Evolutionary conservation across 2,329 filamentous ascomycete species (phyloP).

Genomic region (Balansia obtecta): DNA sequence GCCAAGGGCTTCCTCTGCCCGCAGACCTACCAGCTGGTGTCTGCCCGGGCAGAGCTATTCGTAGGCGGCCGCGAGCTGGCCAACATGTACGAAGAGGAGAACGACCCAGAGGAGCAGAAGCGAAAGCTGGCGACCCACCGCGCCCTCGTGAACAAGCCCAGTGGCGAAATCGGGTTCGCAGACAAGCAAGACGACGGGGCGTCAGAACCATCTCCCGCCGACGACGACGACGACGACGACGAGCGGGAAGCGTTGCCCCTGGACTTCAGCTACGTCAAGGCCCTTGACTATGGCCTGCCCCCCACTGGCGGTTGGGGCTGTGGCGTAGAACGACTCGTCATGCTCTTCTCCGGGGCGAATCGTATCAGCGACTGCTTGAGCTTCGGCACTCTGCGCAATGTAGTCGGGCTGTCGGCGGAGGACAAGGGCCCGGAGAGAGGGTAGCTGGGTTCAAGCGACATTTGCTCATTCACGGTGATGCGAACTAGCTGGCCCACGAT

Average conservation of each 20-base stretch:
- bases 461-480: no score
- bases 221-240: no score
- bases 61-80: constrained; percentile 69
- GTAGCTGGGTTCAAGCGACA: background rate
- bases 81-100: constrained; percentile 98
- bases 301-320: constrained; percentile 96
- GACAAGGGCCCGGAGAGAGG: constrained; percentile 12
- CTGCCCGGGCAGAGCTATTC: constrained; percentile 78
- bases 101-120: constrained; percentile 76
- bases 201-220: no score
- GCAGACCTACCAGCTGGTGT: constrained; percentile 55
- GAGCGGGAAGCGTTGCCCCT: constrained; percentile 32
- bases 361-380: constrained; percentile 77
- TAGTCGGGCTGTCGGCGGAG: constrained; percentile 37
- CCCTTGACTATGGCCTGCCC: constrained; percentile 80
- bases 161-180: constrained; percentile 21
- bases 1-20: constrained; percentile 74
- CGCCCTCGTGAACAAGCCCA: constrained; percentile 22
- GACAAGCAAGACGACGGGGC: no score
- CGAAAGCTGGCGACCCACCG: constrained; percentile 60
- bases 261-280: constrained; percentile 76
- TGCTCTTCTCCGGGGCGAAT: constrained; percentile 71
- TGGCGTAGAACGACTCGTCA: constrained; percentile 79
- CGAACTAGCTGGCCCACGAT: no score
- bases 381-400: constrained; percentile 73